phyloP scores from a whole-genome alignment of 257 asterid genomes.

The Euphrasia confusa region DNA sequence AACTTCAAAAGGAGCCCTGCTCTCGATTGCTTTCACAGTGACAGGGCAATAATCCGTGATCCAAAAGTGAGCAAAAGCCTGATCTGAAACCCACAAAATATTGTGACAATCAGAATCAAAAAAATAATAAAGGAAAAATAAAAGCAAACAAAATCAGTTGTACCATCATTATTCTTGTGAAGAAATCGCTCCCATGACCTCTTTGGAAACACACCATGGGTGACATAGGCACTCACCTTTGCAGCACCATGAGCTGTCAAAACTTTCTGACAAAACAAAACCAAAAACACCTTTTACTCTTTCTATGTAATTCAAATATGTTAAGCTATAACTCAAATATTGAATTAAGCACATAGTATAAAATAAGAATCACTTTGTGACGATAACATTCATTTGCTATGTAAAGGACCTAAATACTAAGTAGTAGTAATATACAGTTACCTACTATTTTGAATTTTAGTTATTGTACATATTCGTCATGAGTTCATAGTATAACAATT shows the following conservation, averaged over 20 bases:
- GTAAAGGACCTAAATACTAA: too few species aligned
- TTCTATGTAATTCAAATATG: neutral
- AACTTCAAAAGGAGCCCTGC: constrained; percentile 78
- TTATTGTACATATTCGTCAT: neutral
- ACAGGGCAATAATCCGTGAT: constrained; percentile 83
- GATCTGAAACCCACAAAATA: constrained; percentile 30
- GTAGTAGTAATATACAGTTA: too few species aligned
- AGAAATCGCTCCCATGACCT: constrained; percentile 74
- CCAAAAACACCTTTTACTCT: neutral
- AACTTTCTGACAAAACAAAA: constrained; percentile 59
- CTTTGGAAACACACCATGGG: constrained; percentile 85
- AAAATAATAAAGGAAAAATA: neutral
- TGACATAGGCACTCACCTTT: constrained; percentile 88
- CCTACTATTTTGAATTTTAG: too few species aligned
- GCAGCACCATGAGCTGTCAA: constrained; percentile 86
- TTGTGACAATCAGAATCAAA: constrained; percentile 14
- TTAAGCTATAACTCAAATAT: too few species aligned
- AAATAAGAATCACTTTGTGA: neutral
- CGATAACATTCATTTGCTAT: too few species aligned
- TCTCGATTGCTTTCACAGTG: constrained; percentile 61
- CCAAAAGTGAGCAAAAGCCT: constrained; percentile 84
- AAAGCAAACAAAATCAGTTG: neutral
- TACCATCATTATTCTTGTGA: constrained; percentile 65
- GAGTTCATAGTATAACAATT: neutral
- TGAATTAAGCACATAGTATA: too few species aligned